These are phyloP conservation scores for Globisporangium perplexum DNA, from an alignment of 352 stramenopile genomes.

Conservation along the genomic window DNA sequence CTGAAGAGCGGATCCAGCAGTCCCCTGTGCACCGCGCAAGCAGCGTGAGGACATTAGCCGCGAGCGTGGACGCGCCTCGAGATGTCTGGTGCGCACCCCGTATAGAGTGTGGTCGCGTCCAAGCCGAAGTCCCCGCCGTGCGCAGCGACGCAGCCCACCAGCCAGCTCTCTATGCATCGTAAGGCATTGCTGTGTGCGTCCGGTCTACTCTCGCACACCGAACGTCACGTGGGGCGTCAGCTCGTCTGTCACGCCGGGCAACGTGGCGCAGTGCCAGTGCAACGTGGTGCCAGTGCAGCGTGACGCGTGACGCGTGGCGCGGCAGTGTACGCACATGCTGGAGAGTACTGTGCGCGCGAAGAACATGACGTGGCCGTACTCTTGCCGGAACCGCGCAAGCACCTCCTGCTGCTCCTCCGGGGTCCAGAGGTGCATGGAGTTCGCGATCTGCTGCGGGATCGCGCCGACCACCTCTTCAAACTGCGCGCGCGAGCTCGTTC, in stretches of 20 bases:
- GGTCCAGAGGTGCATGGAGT: slow-evolving; percentile 18
- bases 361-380: slow-evolving; percentile 34
- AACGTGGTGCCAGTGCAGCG: not conserved
- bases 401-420: slow-evolving; percentile 19
- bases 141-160: slow-evolving; percentile 44
- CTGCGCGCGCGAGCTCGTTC: slow-evolving; percentile 9
- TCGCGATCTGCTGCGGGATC: slow-evolving; percentile 42
- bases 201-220: slow-evolving; percentile 21
- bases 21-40: slow-evolving; percentile 15
- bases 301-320: not conserved
- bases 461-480: slow-evolving; percentile 39
- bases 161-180: slow-evolving; percentile 61
- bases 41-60: not conserved
- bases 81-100: slow-evolving; percentile 13
- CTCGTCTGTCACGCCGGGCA: not conserved
- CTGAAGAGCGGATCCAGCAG: slow-evolving; percentile 37
- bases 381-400: slow-evolving; percentile 28
- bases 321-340: slow-evolving; percentile 32
- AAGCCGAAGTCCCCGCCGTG: slow-evolving; percentile 49
- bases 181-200: slow-evolving; percentile 32
- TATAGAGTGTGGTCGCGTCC: slow-evolving; percentile 29
- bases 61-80: not conserved
- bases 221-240: slow-evolving; percentile 3
- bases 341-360: slow-evolving; percentile 34
- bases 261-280: not conserved